phyloP scores from a whole-genome alignment of 306 rosid species.

The Lathyrus sativus region DNA sequence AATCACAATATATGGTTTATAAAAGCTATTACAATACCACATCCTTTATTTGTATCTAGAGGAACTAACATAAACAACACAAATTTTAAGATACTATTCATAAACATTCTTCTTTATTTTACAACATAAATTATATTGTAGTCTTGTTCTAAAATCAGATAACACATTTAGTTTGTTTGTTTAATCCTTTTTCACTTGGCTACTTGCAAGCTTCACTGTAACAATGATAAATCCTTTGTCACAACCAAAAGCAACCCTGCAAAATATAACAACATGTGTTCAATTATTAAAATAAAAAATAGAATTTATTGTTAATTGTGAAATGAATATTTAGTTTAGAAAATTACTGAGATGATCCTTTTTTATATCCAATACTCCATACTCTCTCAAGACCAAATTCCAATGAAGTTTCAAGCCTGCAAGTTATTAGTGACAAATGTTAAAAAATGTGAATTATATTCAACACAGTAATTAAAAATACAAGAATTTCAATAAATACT shows the following conservation, averaged over 20 bases:
- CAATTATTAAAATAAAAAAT: not conserved
- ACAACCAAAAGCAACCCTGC: constrained; percentile 62
- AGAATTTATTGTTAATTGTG: not conserved
- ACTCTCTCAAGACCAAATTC: constrained; percentile 59
- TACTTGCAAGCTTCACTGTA: constrained; percentile 27
- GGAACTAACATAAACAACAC: not conserved
- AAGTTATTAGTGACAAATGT: not conserved
- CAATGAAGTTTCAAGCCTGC: constrained; percentile 49
- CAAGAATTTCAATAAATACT: not conserved
- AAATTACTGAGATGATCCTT: constrained; percentile 54
- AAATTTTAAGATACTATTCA: not conserved
- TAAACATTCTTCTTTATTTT: not conserved
- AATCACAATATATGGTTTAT: too few species aligned
- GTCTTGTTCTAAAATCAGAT: too few species aligned
- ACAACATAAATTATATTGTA: not conserved
- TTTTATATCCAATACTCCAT: constrained; percentile 57
- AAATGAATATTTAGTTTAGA: constrained; percentile 21
- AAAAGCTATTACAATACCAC: not conserved
- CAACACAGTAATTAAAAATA: not conserved
- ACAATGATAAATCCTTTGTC: constrained; percentile 52
- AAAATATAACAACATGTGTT: constrained; percentile 11
- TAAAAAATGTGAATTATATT: not conserved
- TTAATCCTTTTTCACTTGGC: constrained; percentile 28
- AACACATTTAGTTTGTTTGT: not conserved
- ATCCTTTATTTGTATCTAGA: not conserved